Evolutionary conservation across 163 green algal species (phyloP).

Genomic region (Coccomyxa subellipsoidea): DNA sequence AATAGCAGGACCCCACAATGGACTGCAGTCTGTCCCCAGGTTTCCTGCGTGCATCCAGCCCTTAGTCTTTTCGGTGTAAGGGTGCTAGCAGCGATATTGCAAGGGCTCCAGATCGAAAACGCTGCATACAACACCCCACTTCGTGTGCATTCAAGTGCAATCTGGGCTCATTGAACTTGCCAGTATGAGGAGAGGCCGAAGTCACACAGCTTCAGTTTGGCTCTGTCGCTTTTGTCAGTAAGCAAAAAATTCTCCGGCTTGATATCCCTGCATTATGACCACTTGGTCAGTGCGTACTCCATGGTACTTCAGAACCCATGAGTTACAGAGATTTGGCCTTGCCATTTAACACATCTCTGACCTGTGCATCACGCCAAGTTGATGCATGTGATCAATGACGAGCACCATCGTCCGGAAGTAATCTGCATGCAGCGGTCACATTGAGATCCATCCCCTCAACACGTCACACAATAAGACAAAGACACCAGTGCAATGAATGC

Average conservation of each 20-base stretch:
- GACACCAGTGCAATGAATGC: neutral
- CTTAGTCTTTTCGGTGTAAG: neutral
- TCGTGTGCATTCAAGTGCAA: no score
- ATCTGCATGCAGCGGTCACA: slow-evolving; percentile 21
- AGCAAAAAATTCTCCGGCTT: slow-evolving; percentile 88
- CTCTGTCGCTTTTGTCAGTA: slow-evolving; percentile 43
- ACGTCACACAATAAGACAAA: neutral
- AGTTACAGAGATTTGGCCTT: no score
- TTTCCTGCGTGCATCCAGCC: slow-evolving; percentile 24
- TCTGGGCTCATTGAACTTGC: no score
- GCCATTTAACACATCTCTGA: no score
- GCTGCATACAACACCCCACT: no score
- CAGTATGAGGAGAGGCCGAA: slow-evolving; percentile 79
- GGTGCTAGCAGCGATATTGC: no score
- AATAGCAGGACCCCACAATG: slow-evolving; percentile 70
- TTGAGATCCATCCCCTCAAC: neutral
- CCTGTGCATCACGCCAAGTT: slow-evolving; percentile 66
- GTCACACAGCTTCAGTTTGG: slow-evolving; percentile 73
- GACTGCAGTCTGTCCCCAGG: slow-evolving; percentile 60
- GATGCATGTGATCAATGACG: slow-evolving; percentile 76
- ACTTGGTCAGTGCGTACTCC: no score
- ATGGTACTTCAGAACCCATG: no score
- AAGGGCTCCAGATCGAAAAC: no score
- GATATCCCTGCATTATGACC: slow-evolving; percentile 51
- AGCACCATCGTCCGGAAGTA: slow-evolving; percentile 79